A percentile compares a stretch with the other conserved stretches of the same genome.
Evolutionary conservation across 2,329 filamentous ascomycete species (phyloP).

Genomic region (Biscogniauxia marginata): DNA sequence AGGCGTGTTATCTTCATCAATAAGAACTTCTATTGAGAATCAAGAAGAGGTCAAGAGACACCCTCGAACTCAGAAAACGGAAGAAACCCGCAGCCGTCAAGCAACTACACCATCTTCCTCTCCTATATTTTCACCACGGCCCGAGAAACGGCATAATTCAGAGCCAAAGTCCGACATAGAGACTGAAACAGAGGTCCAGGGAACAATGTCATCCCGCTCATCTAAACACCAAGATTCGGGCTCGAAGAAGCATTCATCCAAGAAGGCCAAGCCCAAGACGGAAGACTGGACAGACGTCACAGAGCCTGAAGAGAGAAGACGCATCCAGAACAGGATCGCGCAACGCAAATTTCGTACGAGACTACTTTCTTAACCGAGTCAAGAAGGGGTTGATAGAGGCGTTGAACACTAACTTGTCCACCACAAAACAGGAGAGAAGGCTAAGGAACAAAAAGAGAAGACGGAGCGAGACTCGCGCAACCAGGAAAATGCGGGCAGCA

Average conservation of each 20-base stretch:
- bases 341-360: slow-evolving; percentile 73
- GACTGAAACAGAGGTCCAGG: slow-evolving; percentile 12
- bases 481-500: slow-evolving; percentile 59
- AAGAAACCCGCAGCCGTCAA: not conserved
- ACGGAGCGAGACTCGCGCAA: slow-evolving; percentile 63
- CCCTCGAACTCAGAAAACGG: not conserved
- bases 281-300: slow-evolving; percentile 70
- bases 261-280: slow-evolving; percentile 39
- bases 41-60: not conserved
- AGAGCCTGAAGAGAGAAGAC: slow-evolving; percentile 68
- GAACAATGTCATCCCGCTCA: slow-evolving; percentile 27
- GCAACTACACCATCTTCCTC: slow-evolving; percentile 15
- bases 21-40: not conserved
- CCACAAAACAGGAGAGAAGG: slow-evolving; percentile 60
- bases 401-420: slow-evolving; percentile 7
- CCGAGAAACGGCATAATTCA: not conserved
- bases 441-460: slow-evolving; percentile 65
- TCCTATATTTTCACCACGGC: slow-evolving; percentile 13
- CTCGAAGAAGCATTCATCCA: slow-evolving; percentile 35
- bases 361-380: not conserved
- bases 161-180: slow-evolving; percentile 4
- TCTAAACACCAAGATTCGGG: slow-evolving; percentile 37
- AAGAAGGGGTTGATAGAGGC: not conserved
- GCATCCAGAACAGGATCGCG: slow-evolving; percentile 74
- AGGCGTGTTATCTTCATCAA: not conserved